Percentiles rank a stretch among this genome's conserved stretches.
Evolutionary conservation across 257 asterid genomes (phyloP).

Genomic region (Nicotiana obtusifolia): DNA sequence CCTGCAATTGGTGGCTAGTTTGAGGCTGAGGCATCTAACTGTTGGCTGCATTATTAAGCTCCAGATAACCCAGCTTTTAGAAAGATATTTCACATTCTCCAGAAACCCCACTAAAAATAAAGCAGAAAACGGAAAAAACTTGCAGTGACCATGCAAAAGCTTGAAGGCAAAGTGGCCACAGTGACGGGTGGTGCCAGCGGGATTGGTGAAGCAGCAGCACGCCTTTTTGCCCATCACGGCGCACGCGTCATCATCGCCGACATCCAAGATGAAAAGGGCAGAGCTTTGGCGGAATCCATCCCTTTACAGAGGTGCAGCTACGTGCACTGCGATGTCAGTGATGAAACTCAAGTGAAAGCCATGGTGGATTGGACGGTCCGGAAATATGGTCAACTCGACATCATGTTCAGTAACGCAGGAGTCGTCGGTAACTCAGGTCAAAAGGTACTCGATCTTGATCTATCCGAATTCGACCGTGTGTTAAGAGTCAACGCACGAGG

Average conservation of each 20-base stretch:
- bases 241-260: slow-evolving; percentile 49
- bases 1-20: neutral
- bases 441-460: slow-evolving; percentile 30
- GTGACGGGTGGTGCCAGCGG: slow-evolving; percentile 50
- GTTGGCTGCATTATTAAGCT: neutral
- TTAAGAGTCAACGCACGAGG: slow-evolving; percentile 32
- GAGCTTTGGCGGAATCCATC: slow-evolving; percentile 34
- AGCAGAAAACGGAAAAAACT: neutral
- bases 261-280: slow-evolving; percentile 35
- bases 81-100: neutral
- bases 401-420: slow-evolving; percentile 51
- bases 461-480: slow-evolving; percentile 14
- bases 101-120: neutral
- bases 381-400: slow-evolving; percentile 32
- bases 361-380: slow-evolving; percentile 31
- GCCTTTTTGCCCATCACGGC: slow-evolving; percentile 35
- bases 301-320: slow-evolving; percentile 29
- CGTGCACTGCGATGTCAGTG: slow-evolving; percentile 36
- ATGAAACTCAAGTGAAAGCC: slow-evolving; percentile 40
- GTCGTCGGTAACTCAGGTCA: slow-evolving; percentile 14
- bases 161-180: slow-evolving; percentile 37
- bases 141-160: slow-evolving; percentile 10
- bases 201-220: slow-evolving; percentile 38
- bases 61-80: neutral
- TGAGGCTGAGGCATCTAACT: neutral